Evolutionary conservation across 495 filamentous ascomycete genomes (phyloP).

Genomic region (Penicillium crystallinum): DNA sequence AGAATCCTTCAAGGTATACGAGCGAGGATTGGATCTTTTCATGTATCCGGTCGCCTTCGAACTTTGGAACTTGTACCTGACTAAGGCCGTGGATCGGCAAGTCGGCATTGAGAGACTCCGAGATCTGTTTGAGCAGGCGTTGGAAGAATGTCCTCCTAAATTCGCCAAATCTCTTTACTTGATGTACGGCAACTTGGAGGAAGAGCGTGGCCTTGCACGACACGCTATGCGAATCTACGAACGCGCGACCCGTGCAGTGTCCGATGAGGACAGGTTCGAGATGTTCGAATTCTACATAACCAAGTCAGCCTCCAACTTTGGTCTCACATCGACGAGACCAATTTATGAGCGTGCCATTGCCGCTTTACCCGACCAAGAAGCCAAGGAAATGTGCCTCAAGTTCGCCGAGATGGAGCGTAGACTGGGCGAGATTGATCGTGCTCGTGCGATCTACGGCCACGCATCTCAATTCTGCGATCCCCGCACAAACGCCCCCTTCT

Average conservation of each 20-base stretch:
- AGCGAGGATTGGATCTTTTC: conserved; percentile 94
- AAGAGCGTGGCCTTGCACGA: conserved; percentile 90
- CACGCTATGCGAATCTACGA: conserved; percentile 99
- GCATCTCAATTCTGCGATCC: conserved; percentile 97
- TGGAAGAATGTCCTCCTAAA: conserved; percentile 90
- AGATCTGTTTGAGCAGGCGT: conserved; percentile 95
- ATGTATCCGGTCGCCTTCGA: conserved; percentile 97
- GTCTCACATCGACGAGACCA: conserved; percentile 86
- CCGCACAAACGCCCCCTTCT: conserved; percentile 80
- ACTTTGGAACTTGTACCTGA: conserved; percentile 97
- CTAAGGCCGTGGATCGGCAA: conserved; percentile 92
- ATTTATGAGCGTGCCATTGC: conserved; percentile 97
- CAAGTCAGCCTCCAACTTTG: conserved; percentile 97
- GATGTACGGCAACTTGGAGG: conserved; percentile 97
- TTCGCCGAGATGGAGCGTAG: conserved; percentile 98
- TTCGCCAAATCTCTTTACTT: conserved; percentile 95
- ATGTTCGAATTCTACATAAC: conserved; percentile 99
- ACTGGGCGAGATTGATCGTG: conserved; percentile 93
- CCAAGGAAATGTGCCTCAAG: conserved; percentile 96
- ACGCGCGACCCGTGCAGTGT: conserved; percentile 89
- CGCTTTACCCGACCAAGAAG: conserved; percentile 87
- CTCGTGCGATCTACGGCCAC: conserved; percentile 91
- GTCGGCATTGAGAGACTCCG: conserved; percentile 91
- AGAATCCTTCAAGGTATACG: conserved; percentile 96
- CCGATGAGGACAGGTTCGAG: conserved; percentile 89